Evolutionary conservation across 2,329 filamentous ascomycete species (phyloP), one percentile per base, ranked within the genome.

Genomic region (Thermochaetoides dissita): DNA sequence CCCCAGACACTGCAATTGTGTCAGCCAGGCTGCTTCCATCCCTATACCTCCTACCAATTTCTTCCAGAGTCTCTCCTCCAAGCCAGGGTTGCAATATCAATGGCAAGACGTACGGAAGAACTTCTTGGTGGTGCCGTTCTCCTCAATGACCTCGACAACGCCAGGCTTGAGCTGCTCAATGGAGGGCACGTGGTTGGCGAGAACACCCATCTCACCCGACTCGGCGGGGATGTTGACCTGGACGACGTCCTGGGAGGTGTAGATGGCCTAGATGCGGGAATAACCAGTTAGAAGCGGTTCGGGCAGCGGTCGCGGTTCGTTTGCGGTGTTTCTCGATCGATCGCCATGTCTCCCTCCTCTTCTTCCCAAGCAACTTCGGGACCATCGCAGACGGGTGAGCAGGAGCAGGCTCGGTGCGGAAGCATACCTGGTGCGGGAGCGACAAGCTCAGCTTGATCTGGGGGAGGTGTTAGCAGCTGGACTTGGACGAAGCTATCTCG

Each of bases 81-180:
- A 24, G 17, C 17, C 17, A 24, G 17, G 17, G 17, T 24, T 5
- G 17, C 17, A 24, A 24, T 24, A 24, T 24, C 17, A 24, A 24
- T 5, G 17, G 17, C 17, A 24, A 24, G 36, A 79, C 86, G 57
- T 84, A 94, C 88, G 76, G 82, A 98, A 98, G 74, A 91, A 98
- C 69, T 93, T 85, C 79, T 98, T 98, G 83, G 64, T 71, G 61
- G 72, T 73, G 60, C 86, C 84, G 60, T 70, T 76, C 76, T 98
- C 91, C 74, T 96, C 89, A 55, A 96, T 78, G 61, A 98, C 75
- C 74, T 96, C 89, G 55, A 98, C 76, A 55, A 96, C 70, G 60
- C 91, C 91, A 48, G 91, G 88, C 78, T 93, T 94, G 67, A 98
- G 76, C 75, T 98, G 91, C 76, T 98, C 91, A 62, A 98, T 96